Conservation (phyloP, 139 green algal species). For the Gonium pectorale region DNA sequence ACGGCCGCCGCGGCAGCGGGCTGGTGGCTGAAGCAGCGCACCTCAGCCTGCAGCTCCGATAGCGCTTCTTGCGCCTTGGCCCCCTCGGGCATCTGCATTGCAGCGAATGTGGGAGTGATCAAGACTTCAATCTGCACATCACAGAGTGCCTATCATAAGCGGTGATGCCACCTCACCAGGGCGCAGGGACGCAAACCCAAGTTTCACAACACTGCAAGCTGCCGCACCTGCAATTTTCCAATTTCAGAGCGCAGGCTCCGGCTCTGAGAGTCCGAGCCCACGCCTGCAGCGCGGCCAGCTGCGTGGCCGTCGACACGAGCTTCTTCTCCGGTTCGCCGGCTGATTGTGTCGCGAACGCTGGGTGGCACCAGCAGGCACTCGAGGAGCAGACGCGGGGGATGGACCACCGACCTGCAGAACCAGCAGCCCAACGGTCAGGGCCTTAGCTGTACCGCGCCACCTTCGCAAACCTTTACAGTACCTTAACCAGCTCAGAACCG, state of each 20-base stretch:
- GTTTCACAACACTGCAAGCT: not conserved
- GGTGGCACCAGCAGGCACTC: constrained; percentile 43
- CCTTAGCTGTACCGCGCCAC: too few relatives aligned
- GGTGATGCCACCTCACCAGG: too few relatives aligned
- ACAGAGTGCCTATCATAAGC: too few relatives aligned
- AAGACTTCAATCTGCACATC: too few relatives aligned
- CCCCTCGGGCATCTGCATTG: constrained; percentile 40
- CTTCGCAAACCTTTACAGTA: too few relatives aligned
- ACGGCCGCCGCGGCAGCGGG: constrained; percentile 7
- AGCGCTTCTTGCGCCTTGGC: constrained; percentile 38
- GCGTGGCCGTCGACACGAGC: too few relatives aligned
- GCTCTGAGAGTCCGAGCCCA: too few relatives aligned
- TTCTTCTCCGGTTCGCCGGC: not conserved
- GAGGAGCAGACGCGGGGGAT: constrained; percentile 31
- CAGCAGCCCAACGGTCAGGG: too few relatives aligned
- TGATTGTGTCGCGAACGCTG: constrained; percentile 20
- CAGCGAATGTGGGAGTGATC: too few relatives aligned
- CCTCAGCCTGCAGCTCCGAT: constrained; percentile 47
- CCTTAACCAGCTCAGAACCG: too few relatives aligned
- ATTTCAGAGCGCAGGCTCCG: constrained; percentile 45
- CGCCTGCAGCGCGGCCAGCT: too few relatives aligned
- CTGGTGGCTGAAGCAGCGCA: constrained; percentile 28
- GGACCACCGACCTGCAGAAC: not conserved
- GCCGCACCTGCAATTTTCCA: constrained; percentile 40
- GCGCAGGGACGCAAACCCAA: too few relatives aligned